phyloP scores from a whole-genome alignment of 2,329 filamentous ascomycete species.

The Clonostachys solani region DNA sequence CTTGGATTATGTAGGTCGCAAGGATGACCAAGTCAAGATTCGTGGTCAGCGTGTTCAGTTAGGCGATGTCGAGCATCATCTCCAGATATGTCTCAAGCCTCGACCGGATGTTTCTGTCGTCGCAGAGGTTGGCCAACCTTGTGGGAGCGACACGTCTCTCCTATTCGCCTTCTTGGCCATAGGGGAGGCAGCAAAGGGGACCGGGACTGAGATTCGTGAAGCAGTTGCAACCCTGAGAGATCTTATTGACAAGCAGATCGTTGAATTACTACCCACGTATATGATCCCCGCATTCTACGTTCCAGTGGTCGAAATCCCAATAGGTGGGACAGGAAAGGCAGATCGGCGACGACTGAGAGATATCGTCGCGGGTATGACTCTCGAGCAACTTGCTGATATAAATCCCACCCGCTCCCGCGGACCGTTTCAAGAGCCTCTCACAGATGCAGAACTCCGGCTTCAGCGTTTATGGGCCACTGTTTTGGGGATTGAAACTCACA shows the following conservation, averaged over 20 bases:
- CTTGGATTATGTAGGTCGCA: slow-evolving; percentile 66
- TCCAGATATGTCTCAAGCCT: not conserved
- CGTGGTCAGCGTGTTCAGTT: slow-evolving; percentile 77
- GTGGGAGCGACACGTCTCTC: not conserved
- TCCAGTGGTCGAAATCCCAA: not conserved
- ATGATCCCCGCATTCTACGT: slow-evolving; percentile 2
- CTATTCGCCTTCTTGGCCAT: not conserved
- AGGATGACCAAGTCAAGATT: slow-evolving; percentile 79
- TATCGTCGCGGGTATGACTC: not conserved
- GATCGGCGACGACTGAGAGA: not conserved
- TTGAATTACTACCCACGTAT: not conserved
- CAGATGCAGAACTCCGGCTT: not conserved
- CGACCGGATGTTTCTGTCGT: not conserved
- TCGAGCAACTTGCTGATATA: not conserved
- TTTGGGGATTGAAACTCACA: slow-evolving; percentile 2
- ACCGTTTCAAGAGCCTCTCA: not conserved
- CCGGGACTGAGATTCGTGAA: not conserved
- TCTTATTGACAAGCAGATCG: not conserved
- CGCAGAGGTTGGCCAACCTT: not conserved
- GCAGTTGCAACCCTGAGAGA: not conserved
- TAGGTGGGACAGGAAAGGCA: not conserved
- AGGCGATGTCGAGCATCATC: slow-evolving; percentile 62
- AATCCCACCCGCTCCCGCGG: not conserved
- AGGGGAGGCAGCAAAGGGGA: not conserved
- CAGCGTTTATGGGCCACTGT: slow-evolving; percentile 1